phyloP scores from a whole-genome alignment of 176 grass and related monocot species.

The Triticum timopheevii region DNA sequence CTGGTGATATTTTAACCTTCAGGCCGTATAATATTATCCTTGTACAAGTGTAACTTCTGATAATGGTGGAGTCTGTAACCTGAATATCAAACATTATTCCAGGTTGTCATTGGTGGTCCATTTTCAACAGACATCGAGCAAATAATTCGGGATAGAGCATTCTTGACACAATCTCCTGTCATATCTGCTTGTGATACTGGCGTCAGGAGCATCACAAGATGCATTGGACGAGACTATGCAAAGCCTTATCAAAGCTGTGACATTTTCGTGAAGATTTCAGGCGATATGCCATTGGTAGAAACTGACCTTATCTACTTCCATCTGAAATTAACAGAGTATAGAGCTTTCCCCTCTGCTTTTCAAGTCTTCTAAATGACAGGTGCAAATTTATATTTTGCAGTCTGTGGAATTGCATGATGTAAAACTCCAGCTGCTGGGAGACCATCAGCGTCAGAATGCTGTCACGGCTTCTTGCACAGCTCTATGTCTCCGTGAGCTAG shows the following conservation, averaged over 20 bases:
- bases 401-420: slow-evolving; percentile 49
- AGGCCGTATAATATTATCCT: not conserved
- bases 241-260: slow-evolving; percentile 70
- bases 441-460: slow-evolving; percentile 76
- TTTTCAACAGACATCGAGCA: slow-evolving; percentile 52
- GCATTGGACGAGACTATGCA: slow-evolving; percentile 51
- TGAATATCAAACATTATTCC: slow-evolving; percentile 42
- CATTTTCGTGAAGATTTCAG: slow-evolving; percentile 43
- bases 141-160: slow-evolving; percentile 73
- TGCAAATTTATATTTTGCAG: slow-evolving; percentile 41
- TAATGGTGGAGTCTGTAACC: slow-evolving; percentile 1
- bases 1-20: not conserved
- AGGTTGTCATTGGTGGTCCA: slow-evolving; percentile 85
- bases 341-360: not conserved
- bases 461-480: slow-evolving; percentile 66
- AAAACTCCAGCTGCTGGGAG: slow-evolving; percentile 73
- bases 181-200: slow-evolving; percentile 64
- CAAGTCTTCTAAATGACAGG: not conserved
- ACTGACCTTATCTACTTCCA: not conserved
- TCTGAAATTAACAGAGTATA: slow-evolving; percentile 9
- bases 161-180: slow-evolving; percentile 56
- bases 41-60: not conserved
- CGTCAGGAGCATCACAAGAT: slow-evolving; percentile 49
- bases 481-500: slow-evolving; percentile 61
- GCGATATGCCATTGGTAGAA: slow-evolving; percentile 57